Percentiles rank a stretch among this genome's conserved stretches.
Evolutionary conservation across 1,139 yeast genomes (phyloP).

Genomic region (Taphrina pruni): DNA sequence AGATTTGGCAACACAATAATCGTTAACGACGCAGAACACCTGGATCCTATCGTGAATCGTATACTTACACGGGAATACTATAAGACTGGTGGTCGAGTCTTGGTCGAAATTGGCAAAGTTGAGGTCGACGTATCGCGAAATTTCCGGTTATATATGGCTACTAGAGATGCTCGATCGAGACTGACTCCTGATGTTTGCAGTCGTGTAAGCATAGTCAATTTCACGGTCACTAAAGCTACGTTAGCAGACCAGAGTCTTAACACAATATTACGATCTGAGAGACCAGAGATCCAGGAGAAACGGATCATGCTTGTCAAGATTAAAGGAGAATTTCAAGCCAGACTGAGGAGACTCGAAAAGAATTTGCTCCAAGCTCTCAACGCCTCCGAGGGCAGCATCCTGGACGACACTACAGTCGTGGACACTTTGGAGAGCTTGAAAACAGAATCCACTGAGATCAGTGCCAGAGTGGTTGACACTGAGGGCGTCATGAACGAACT

Average conservation of each 20-base stretch:
- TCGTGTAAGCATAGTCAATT: constrained; percentile 70
- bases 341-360: constrained; percentile 65
- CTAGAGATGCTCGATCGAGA: constrained; percentile 60
- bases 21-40: constrained; percentile 77
- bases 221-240: constrained; percentile 70
- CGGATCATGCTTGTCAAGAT: constrained; percentile 61
- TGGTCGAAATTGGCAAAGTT: constrained; percentile 66
- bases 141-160: constrained; percentile 66
- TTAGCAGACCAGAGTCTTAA: constrained; percentile 69
- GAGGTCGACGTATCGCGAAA: constrained; percentile 71
- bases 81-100: constrained; percentile 71
- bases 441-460: constrained; percentile 63
- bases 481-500: constrained; percentile 62
- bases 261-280: constrained; percentile 60
- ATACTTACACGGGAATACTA: constrained; percentile 67
- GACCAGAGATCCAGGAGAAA: constrained; percentile 71
- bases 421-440: constrained; percentile 70
- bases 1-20: constrained; percentile 80
- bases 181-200: constrained; percentile 65
- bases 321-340: constrained; percentile 66
- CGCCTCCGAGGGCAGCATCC: constrained; percentile 64
- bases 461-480: constrained; percentile 62
- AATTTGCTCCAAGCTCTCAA: constrained; percentile 65
- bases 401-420: constrained; percentile 70
- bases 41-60: constrained; percentile 73